phyloP scores from a whole-genome alignment of 257 asterid genomes.

The Coffea eugenioides region DNA sequence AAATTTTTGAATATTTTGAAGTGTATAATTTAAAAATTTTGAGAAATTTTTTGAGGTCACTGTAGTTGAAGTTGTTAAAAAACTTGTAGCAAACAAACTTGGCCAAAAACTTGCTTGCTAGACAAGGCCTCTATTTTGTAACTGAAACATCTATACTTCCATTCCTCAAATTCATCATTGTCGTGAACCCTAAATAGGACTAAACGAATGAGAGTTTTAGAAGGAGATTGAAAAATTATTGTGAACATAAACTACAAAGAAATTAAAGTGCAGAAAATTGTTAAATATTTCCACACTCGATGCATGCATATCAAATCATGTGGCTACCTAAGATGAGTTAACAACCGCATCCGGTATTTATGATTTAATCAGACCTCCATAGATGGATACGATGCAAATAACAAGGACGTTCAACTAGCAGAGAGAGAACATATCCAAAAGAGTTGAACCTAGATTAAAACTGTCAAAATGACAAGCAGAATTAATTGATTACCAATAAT shows the following conservation, averaged over 20 bases:
- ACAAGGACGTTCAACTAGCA: not conserved
- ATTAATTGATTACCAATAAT: not conserved
- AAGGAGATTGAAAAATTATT: not conserved
- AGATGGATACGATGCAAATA: not conserved
- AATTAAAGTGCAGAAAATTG: not conserved
- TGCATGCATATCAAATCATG: conserved; percentile 3
- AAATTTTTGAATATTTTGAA: too few species aligned
- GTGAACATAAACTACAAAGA: not conserved
- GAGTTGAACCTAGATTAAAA: not conserved
- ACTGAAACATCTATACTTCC: not conserved
- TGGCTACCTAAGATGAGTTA: not conserved
- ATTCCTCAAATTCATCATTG: too few species aligned
- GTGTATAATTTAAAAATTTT: too few species aligned
- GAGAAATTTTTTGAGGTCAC: too few species aligned
- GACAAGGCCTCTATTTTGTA: too few species aligned
- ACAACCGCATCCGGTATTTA: not conserved
- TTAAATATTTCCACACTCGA: not conserved
- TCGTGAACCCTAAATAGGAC: not conserved
- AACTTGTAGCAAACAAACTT: too few species aligned
- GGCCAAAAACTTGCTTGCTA: too few species aligned
- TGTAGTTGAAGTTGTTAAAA: too few species aligned
- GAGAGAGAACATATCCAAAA: not conserved
- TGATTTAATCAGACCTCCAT: not conserved
- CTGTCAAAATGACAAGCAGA: not conserved
- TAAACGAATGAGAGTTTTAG: not conserved